Evolutionary conservation across 192 early-diverging fungal species (phyloP).

Genomic region (Diversispora epigaea): DNA sequence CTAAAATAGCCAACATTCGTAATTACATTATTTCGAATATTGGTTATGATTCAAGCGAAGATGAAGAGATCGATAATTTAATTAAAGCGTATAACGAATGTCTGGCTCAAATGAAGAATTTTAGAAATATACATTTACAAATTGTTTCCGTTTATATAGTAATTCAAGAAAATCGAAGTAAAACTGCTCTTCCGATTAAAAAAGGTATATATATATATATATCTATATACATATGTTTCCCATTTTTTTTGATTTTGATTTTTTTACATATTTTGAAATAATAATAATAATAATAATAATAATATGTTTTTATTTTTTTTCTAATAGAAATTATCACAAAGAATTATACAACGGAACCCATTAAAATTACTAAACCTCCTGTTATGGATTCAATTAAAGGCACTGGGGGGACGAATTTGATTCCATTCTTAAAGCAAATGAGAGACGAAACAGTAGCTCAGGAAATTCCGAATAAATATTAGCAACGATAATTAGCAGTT

Average conservation of each 20-base stretch:
- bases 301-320: no score
- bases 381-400: slow-evolving; percentile 55
- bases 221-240: background rate
- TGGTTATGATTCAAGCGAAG: slow-evolving; percentile 34
- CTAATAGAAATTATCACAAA: no score
- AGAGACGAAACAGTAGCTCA: slow-evolving; percentile 71
- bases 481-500: no score
- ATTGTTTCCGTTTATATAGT: slow-evolving; percentile 91
- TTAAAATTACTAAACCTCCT: slow-evolving; percentile 55
- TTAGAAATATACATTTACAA: slow-evolving; percentile 90
- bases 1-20: slow-evolving; percentile 64
- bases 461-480: slow-evolving; percentile 14
- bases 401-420: slow-evolving; percentile 83
- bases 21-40: slow-evolving; percentile 51
- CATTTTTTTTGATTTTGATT: no score
- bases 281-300: no score
- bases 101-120: slow-evolving; percentile 77
- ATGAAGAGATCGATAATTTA: slow-evolving; percentile 40
- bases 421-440: slow-evolving; percentile 91
- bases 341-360: slow-evolving; percentile 9
- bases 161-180: slow-evolving; percentile 70
- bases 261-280: no score
- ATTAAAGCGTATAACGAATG: slow-evolving; percentile 78
- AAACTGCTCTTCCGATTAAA: slow-evolving; percentile 36
- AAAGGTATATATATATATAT: slow-evolving; percentile 12